Conservation (phyloP, 352 stramenopile species). For the Pythium aquatile region DNA sequence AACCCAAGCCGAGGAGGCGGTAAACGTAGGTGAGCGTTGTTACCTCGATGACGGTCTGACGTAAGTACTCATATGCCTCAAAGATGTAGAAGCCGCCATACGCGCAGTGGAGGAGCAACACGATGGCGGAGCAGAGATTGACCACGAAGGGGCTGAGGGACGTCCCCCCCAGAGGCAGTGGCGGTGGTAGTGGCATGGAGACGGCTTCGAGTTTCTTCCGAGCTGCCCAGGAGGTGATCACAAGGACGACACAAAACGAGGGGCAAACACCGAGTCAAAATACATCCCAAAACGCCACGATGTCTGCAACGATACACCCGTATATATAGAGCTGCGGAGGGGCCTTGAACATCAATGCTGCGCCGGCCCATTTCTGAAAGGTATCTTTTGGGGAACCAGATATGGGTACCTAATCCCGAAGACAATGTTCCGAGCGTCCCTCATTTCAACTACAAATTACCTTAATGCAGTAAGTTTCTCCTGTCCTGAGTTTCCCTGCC, state of each 20-base stretch:
- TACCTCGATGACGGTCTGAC: neutral
- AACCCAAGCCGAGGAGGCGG: constrained; percentile 10
- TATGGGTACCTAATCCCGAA: constrained; percentile 21
- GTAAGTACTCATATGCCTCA: constrained; percentile 10
- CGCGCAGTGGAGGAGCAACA: constrained; percentile 8
- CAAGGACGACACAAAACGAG: no score
- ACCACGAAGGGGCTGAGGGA: neutral
- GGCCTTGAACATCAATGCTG: no score
- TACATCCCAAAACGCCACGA: no score
- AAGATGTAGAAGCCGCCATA: constrained; percentile 11
- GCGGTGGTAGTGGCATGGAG: no score
- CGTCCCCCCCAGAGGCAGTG: neutral
- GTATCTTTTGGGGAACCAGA: neutral
- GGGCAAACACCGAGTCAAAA: no score
- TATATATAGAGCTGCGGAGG: no score
- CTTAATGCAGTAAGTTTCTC: constrained; percentile 4
- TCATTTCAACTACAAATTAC: neutral
- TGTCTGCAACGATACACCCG: no score
- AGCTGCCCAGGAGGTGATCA: no score
- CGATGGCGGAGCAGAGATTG: neutral
- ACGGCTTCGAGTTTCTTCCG: no score
- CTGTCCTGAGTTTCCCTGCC: neutral
- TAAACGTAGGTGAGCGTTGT: neutral
- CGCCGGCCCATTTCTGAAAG: no score
- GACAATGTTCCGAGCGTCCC: neutral